Base-by-base conservation (phyloP, 495 filamentous ascomycete genomes). In the Penicillium angulare region DNA sequence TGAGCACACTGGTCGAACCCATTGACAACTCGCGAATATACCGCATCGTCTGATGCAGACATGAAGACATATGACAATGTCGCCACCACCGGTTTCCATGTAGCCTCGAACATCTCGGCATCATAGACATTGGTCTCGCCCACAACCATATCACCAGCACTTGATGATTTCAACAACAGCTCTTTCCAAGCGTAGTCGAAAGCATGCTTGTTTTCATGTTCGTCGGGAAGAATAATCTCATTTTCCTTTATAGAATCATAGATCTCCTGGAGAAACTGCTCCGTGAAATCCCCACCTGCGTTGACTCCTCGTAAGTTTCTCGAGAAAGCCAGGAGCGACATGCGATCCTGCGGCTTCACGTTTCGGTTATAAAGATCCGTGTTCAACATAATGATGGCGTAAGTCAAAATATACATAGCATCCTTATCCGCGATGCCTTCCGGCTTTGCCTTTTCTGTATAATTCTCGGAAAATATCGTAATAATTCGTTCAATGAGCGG, bases 161-260 rank as follows among this genome's bases (percentile, higher is more conserved):
- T 83, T 52, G 88, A 84, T 0, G 90, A 85, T 71, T 97, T 97
- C 52, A 93, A 66, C 36, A 97, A 73, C 12, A 99, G 76, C 66
- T 97, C 93, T 63, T 88, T 90, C 93, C 93, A 99, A 2, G 92
- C 91, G 67, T 95, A 92, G 63, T 97, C 93, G 58, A 97, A 99
- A 2, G 91, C 90, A 66, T 95, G 86, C 64, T 88, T 86, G 64
- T 96, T 97, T 59, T 97, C 90, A 65, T 97, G 93, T 66, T 99
- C 93, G 49, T 97, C 92, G 0, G 93, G 93, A 16, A 99, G 74
- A 48, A 99, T 96, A 47, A 99, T 99, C 68, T 99, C 93, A 44
- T 90, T 86, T 2, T 82, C 81, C 64, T 86, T 90, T 71, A 99
- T 97, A 7, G 89, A 88, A 55, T 96, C 86, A 61, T 85, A 99